A percentile compares a stretch with the other conserved stretches of the same genome.
These are phyloP conservation scores for Boechera retrofracta DNA, from an alignment of 345 rosid species.

Conservation along the genomic window DNA sequence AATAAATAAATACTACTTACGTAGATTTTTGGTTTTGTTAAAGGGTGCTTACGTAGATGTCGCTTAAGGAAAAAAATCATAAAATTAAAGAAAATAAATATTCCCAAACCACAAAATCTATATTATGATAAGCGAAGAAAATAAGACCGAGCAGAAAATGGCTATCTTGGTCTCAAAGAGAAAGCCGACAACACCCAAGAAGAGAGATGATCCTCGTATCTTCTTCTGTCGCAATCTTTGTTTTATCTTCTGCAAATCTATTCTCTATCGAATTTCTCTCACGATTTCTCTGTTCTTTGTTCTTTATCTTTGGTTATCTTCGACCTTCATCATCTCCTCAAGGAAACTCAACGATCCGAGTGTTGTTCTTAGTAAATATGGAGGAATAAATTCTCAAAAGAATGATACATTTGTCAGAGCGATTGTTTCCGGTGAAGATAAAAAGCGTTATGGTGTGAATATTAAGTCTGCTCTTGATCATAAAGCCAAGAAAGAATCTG, in stretches of 20 bases:
- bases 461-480: not conserved
- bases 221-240: not conserved
- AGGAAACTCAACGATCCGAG: slow-evolving; percentile 58
- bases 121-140: not conserved
- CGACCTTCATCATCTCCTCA: slow-evolving; percentile 64
- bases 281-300: slow-evolving; percentile 49
- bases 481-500: not conserved
- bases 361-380: not conserved
- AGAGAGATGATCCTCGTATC: not conserved
- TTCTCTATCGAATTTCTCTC: slow-evolving; percentile 45
- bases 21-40: too few relatives aligned
- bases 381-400: too few relatives aligned
- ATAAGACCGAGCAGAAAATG: slow-evolving; percentile 6
- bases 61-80: slow-evolving; percentile 3
- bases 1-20: not conserved
- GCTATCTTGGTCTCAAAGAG: slow-evolving; percentile 9
- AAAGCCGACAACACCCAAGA: not conserved
- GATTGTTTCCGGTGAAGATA: not conserved
- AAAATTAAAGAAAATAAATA: not conserved
- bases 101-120: not conserved
- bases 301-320: slow-evolving; percentile 59
- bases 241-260: not conserved
- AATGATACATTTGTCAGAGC: not conserved
- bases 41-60: not conserved
- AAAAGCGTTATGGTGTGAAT: not conserved